phyloP scores from a whole-genome alignment of 805 yeast species.

The Kodamaea neixiangensis region DNA sequence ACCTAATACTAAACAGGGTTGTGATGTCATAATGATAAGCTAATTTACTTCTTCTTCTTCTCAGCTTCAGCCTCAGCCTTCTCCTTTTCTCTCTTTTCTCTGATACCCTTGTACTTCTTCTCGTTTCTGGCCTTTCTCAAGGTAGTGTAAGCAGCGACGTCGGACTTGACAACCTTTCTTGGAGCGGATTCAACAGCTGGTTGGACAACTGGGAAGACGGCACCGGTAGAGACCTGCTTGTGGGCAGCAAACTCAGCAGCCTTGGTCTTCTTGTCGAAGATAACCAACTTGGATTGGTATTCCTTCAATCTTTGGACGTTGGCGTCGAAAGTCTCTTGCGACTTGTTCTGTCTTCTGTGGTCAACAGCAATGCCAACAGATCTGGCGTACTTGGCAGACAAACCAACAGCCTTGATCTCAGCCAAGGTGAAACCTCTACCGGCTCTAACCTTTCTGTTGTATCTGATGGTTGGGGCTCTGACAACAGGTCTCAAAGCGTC shows the following conservation, averaged over 20 bases:
- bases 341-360: constrained; percentile 99
- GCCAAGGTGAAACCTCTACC: constrained; percentile 99
- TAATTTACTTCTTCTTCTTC: constrained; percentile 84
- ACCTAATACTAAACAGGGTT: constrained; percentile 10
- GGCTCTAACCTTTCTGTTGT: constrained; percentile 99
- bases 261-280: constrained; percentile 87
- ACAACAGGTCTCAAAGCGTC: constrained; percentile 96
- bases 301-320: constrained; percentile 96
- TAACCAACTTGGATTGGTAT: constrained; percentile 92
- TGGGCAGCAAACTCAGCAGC: constrained; percentile 65
- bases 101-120: constrained; percentile 91
- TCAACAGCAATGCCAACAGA: constrained; percentile 98
- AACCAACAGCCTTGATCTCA: constrained; percentile 97
- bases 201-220: constrained; percentile 91
- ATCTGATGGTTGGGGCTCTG: constrained; percentile 97
- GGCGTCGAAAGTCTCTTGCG: constrained; percentile 89
- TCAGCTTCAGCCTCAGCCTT: constrained; percentile 99
- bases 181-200: constrained; percentile 70
- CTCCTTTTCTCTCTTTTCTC: constrained; percentile 97
- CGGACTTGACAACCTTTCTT: constrained; percentile 83
- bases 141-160: constrained; percentile 82
- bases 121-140: constrained; percentile 94
- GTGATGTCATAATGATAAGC: constrained; percentile 1
- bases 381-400: constrained; percentile 90
- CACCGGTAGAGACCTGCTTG: constrained; percentile 74